Evolutionary conservation across 495 filamentous ascomycete species (phyloP).

Genomic region (Talaromyces ruber): DNA sequence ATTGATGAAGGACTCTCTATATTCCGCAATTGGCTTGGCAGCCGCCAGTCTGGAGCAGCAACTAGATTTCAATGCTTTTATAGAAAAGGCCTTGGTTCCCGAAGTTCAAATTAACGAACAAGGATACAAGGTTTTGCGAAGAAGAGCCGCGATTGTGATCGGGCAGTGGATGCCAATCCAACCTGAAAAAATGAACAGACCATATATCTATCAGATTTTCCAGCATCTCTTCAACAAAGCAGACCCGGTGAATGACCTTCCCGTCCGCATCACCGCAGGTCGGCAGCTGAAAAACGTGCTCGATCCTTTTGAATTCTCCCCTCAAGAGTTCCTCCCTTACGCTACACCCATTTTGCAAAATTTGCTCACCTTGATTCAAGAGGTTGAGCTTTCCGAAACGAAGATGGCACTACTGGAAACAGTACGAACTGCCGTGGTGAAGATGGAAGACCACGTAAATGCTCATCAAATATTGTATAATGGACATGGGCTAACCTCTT

Average conservation of each 20-base stretch:
- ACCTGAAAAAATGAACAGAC: slow-evolving; percentile 49
- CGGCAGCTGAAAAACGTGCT: slow-evolving; percentile 69
- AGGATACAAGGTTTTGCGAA: slow-evolving; percentile 77
- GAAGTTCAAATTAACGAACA: slow-evolving; percentile 72
- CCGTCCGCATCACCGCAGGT: slow-evolving; percentile 86
- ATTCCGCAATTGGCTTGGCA: slow-evolving; percentile 82
- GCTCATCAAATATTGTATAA: not conserved
- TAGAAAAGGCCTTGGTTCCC: slow-evolving; percentile 61
- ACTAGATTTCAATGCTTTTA: slow-evolving; percentile 75
- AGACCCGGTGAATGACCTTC: slow-evolving; percentile 77
- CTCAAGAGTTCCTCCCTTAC: slow-evolving; percentile 63
- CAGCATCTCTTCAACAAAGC: slow-evolving; percentile 72
- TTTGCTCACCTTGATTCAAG: slow-evolving; percentile 67
- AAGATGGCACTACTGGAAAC: slow-evolving; percentile 83
- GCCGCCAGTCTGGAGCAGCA: slow-evolving; percentile 60
- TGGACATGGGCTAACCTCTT: not conserved
- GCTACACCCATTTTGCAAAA: slow-evolving; percentile 57
- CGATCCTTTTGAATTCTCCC: slow-evolving; percentile 75
- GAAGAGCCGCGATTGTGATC: slow-evolving; percentile 78
- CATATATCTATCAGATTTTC: slow-evolving; percentile 82
- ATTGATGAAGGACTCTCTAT: slow-evolving; percentile 83
- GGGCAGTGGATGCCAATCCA: slow-evolving; percentile 84
- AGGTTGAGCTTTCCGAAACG: slow-evolving; percentile 76
- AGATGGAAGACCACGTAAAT: slow-evolving; percentile 66
- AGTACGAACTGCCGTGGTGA: slow-evolving; percentile 65